A percentile compares a stretch with the other conserved stretches of the same genome.
Evolutionary conservation across 2,329 filamentous ascomycete genomes (phyloP).

Genomic region (Neospermospora avenae): DNA sequence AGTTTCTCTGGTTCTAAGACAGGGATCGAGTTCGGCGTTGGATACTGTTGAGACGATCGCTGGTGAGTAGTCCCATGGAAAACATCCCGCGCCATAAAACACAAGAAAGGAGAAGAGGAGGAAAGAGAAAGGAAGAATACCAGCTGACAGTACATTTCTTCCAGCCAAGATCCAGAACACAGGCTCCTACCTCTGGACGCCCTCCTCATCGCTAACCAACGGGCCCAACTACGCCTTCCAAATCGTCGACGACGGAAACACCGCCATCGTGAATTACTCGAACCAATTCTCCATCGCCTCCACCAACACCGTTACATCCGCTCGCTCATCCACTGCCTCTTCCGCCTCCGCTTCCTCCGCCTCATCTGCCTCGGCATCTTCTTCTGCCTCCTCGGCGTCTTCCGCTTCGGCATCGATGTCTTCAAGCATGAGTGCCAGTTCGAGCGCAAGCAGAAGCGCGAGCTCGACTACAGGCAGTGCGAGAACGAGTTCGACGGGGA

Average conservation of each 20-base stretch:
- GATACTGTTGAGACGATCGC: constrained; percentile 26
- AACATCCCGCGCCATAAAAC: not conserved
- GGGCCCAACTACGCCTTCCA: constrained; percentile 27
- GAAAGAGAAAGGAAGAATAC: not conserved
- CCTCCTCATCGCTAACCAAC: constrained; percentile 16
- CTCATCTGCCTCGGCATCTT: not conserved
- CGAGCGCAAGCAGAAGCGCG: not conserved
- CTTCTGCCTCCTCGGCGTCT: not conserved
- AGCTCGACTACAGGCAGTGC: not conserved
- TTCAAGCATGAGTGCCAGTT: not conserved
- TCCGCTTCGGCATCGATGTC: constrained; percentile 4
- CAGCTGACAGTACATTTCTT: not conserved
- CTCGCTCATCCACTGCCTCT: not conserved
- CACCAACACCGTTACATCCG: constrained; percentile 14
- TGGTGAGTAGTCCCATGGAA: constrained; percentile 15
- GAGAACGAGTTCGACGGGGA: not conserved
- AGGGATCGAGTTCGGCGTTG: constrained; percentile 18
- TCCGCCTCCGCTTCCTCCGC: not conserved
- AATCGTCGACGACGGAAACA: constrained; percentile 27
- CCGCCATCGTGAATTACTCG: constrained; percentile 28
- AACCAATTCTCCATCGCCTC: constrained; percentile 28
- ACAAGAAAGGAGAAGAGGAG: not conserved
- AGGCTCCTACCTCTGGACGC: constrained; percentile 27
- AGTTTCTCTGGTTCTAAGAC: constrained; percentile 22
- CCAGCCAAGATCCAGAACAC: constrained; percentile 23